A percentile compares a stretch with the other conserved stretches of the same genome.
These are phyloP conservation scores for Petasospora rhodanensis DNA, from an alignment of 1,139 yeast species.

Conservation along the genomic window DNA sequence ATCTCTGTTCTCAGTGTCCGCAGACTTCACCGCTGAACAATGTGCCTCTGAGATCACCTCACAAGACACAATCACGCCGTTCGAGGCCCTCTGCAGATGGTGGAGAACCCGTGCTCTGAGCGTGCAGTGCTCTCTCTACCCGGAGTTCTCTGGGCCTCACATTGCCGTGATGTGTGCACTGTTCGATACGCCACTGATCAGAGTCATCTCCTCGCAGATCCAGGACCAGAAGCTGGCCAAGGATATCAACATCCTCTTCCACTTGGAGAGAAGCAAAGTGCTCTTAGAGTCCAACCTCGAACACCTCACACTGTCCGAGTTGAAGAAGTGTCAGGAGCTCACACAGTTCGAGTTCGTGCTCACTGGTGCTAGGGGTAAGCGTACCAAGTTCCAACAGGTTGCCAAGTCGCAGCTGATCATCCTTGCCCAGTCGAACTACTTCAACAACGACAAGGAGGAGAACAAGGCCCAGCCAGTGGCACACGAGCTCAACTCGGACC, in stretches of 20 bases:
- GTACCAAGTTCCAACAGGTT: constrained; percentile 76
- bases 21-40: constrained; percentile 15
- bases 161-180: constrained; percentile 32
- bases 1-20: constrained; percentile 27
- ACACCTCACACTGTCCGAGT: constrained; percentile 47
- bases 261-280: constrained; percentile 63
- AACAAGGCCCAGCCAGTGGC: constrained; percentile 41
- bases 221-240: constrained; percentile 26
- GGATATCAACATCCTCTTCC: constrained; percentile 43
- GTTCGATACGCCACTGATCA: constrained; percentile 18
- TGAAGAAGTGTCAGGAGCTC: constrained; percentile 47
- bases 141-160: constrained; percentile 49
- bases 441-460: constrained; percentile 19
- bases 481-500: constrained; percentile 67
- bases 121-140: constrained; percentile 54
- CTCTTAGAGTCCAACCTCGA: constrained; percentile 59
- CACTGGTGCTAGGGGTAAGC: constrained; percentile 85
- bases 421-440: constrained; percentile 51
- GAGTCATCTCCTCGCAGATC: constrained; percentile 10
- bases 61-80: constrained; percentile 20
- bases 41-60: constrained; percentile 13
- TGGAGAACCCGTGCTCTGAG: constrained; percentile 70
- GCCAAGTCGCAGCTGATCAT: constrained; percentile 74
- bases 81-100: constrained; percentile 52
- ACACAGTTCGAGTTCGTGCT: constrained; percentile 62